Percentiles rank a stretch among this genome's conserved stretches.
phyloP scores from a whole-genome alignment of 2,329 filamentous ascomycete species.

The Camillea tinctor region DNA sequence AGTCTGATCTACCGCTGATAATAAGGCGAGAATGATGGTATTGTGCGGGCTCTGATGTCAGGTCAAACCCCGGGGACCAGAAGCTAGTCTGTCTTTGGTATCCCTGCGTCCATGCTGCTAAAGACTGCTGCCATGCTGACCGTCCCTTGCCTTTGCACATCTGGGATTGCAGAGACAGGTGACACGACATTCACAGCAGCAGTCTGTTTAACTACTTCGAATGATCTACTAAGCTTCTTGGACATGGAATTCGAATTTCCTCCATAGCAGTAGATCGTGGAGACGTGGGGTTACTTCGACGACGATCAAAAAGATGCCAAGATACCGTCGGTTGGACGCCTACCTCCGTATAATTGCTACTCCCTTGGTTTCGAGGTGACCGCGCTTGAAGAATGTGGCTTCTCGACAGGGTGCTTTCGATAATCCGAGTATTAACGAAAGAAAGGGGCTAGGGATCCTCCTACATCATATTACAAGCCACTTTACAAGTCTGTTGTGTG shows the following conservation, averaged over 20 bases:
- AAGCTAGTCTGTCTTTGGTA: not conserved
- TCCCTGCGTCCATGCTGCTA: not conserved
- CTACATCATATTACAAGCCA: not conserved
- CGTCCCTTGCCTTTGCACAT: not conserved
- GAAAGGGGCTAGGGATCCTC: not conserved
- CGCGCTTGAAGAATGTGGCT: not conserved
- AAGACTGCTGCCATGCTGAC: not conserved
- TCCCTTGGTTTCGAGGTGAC: not conserved
- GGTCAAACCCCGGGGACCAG: not conserved
- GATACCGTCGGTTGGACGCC: not conserved
- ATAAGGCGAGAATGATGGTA: not conserved
- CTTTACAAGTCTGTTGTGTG: not conserved
- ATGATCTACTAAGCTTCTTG: not conserved
- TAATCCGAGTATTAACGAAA: not conserved
- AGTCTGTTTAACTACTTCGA: not conserved
- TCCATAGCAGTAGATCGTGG: not conserved
- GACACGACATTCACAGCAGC: not conserved
- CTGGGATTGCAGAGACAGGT: not conserved
- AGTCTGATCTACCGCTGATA: not conserved
- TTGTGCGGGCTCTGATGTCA: not conserved
- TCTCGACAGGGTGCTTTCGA: not conserved
- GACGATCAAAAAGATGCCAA: not conserved
- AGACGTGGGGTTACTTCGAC: not conserved
- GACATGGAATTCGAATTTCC: not conserved
- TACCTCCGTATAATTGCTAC: not conserved